Base-by-base conservation (phyloP, 2,329 filamentous ascomycete species). In the Sclerotinia borealis region DNA sequence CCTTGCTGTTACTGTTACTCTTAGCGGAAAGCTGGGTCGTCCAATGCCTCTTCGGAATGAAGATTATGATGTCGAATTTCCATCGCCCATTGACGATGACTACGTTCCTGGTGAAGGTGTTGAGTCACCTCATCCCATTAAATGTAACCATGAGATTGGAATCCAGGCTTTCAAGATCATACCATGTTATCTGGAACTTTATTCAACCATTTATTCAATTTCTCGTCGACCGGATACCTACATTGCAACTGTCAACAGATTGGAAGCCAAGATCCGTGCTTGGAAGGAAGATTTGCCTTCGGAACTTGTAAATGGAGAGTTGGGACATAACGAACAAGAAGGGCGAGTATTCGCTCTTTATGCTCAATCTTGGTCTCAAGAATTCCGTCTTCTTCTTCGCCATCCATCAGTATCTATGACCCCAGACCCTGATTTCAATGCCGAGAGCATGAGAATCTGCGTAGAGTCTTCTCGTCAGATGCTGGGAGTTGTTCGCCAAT, bases 21-120 rank as follows among this genome's bases (percentile, higher is more conserved):
- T 93, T 11, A 86, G 86, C 68, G 90, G 90, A 25, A 90, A 90
- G 64, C 83, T 93, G 41, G 91, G 91, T 22, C 82, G 87, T 19
- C 91, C 91, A 1, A 90, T 95, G 83, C 85, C 87, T 1, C 82
- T 95, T 54, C 83, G 85, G 13, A 78, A 87, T 4, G 85, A 90
- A 59, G 90, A 95, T 67, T 89, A 92, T 68, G 91, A 96, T 70
- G 84, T 90, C 41, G 90, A 92, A 66, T 84, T 92, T 54, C 91
- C 91, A 1, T 82, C 90, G 63, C 78, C 85, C 6, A 81, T 93
- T 37, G 80, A 87, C 31, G 92, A 96, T 72, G 87, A 90, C 68
- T 56, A 56, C 13, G 25, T 56, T 25, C 61, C 87, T 36, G 81
- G 92, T 0, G 84, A 82, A 0, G 86, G 90, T 43, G 78, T 85